Evolutionary conservation across 2,329 filamentous ascomycete species (phyloP).

Genomic region (Penicillium sclerotiorum): DNA sequence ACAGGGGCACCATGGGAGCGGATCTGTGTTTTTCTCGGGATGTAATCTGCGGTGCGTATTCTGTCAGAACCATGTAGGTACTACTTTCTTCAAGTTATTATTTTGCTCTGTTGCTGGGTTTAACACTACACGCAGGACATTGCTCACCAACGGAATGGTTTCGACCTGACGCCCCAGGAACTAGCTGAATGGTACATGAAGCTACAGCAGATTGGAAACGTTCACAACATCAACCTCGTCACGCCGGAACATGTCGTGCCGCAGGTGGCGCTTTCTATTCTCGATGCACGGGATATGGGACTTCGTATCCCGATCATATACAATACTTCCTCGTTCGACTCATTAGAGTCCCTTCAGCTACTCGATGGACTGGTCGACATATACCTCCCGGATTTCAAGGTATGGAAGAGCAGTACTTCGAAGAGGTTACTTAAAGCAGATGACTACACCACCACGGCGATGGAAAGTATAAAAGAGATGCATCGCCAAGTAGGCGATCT

Average conservation of each 20-base stretch:
- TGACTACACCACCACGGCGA: constrained; percentile 71
- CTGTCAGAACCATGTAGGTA: constrained; percentile 69
- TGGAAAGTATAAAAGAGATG: constrained; percentile 79
- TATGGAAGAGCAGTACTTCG: constrained; percentile 69
- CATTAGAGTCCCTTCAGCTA: constrained; percentile 68
- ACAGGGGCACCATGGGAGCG: constrained; percentile 78
- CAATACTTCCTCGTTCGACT: constrained; percentile 83
- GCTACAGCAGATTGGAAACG: constrained; percentile 73
- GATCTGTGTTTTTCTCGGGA: constrained; percentile 79
- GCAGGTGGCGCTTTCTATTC: constrained; percentile 75
- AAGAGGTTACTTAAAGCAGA: constrained; percentile 76
- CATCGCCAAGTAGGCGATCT: constrained; percentile 79
- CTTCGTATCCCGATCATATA: constrained; percentile 76
- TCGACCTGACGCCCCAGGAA: constrained; percentile 76
- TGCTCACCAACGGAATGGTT: constrained; percentile 76
- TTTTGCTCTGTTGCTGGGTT: constrained; percentile 1
- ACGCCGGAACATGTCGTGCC: constrained; percentile 87
- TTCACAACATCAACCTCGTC: constrained; percentile 89
- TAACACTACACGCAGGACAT: constrained; percentile 59
- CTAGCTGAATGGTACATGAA: constrained; percentile 83
- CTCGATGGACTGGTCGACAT: constrained; percentile 82
- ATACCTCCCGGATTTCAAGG: constrained; percentile 86
- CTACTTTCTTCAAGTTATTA: background rate
- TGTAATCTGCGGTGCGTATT: constrained; percentile 73
- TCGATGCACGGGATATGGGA: constrained; percentile 71